Evolutionary conservation across 768 basidiomycete genomes (phyloP), one percentile per base, ranked within the genome.

Genomic region (Mycena maculata): DNA sequence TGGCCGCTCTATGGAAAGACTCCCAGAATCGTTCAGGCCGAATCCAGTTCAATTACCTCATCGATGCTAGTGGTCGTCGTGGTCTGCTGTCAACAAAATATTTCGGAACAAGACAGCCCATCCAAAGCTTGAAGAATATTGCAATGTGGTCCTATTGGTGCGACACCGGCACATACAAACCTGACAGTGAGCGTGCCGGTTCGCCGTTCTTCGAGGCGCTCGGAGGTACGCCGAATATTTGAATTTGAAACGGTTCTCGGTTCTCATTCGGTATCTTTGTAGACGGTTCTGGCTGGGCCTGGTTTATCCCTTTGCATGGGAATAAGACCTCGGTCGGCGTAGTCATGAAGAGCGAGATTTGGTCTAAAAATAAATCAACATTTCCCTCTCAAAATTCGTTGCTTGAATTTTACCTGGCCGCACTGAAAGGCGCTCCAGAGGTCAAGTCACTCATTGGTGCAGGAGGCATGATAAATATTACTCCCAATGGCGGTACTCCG

Each of bases 81-180:
- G 90, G 90, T 1, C 70, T 91, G 60, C 80, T 91, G 76, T 87
- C 87, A 1, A 85, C 84, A 16, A 85, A 84, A 50, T 89, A 90
- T 67, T 77, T 90, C 39, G 82, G 84, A 56, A 88, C 88, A 65
- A 80, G 90, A 20, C 79, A 78, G 33, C 85, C 85, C 74, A 89
- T 85, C 36, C 78, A 83, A 44, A 80, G 81, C 2, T 73, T 91
- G 52, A 82, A 80, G 64, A 91, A 90, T 65, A 80, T 90, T 18
- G 90, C 90, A 1, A 77, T 84, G 22, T 92, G 90, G 90, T 89
- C 87, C 2, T 92, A 92, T 69, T 92, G 89, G 89, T 80, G 72
- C 28, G 86, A 82, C 3, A 79, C 81, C 10, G 79, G 78, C 3
- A 80, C 76, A 59, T 90, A 86, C 68, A 79, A 76, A 1, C 59